phyloP scores from a whole-genome alignment of 1,139 yeast species.

The Kodamaea fungicola region DNA sequence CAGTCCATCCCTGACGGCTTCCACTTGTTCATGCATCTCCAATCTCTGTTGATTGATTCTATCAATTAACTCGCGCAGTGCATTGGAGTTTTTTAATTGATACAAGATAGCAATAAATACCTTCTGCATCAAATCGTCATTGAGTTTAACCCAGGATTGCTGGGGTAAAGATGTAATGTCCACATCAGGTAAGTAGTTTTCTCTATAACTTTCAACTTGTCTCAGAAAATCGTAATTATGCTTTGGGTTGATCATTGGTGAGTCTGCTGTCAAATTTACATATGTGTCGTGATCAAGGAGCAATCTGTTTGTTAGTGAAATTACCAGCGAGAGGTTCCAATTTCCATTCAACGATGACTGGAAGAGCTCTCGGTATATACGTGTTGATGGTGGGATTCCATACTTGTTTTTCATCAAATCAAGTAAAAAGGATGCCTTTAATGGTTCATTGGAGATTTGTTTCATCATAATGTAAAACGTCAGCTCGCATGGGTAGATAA shows the following conservation, averaged over 20 bases:
- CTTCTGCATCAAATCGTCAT: constrained; percentile 16
- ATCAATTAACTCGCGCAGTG: constrained; percentile 9
- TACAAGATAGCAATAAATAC: constrained; percentile 15
- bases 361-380: constrained; percentile 18
- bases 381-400: constrained; percentile 27
- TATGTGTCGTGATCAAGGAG: constrained; percentile 18
- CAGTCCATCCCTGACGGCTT: constrained; percentile 5
- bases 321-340: constrained; percentile 11
- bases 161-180: constrained; percentile 6
- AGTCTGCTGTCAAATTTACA: constrained; percentile 19
- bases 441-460: neutral
- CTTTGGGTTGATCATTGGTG: constrained; percentile 7
- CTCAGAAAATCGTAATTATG: constrained; percentile 11
- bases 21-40: constrained; percentile 3
- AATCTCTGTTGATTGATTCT: constrained; percentile 9
- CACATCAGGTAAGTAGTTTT: constrained; percentile 7
- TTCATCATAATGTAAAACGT: constrained; percentile 18
- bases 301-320: constrained; percentile 15
- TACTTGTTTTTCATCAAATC: constrained; percentile 16
- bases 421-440: constrained; percentile 14
- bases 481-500: constrained; percentile 22
- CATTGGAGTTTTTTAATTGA: constrained; percentile 9
- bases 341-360: constrained; percentile 3
- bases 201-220: constrained; percentile 14
- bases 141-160: constrained; percentile 21